phyloP scores from a whole-genome alignment of 768 basidiomycete species.

The Cantharellus anzutake region DNA sequence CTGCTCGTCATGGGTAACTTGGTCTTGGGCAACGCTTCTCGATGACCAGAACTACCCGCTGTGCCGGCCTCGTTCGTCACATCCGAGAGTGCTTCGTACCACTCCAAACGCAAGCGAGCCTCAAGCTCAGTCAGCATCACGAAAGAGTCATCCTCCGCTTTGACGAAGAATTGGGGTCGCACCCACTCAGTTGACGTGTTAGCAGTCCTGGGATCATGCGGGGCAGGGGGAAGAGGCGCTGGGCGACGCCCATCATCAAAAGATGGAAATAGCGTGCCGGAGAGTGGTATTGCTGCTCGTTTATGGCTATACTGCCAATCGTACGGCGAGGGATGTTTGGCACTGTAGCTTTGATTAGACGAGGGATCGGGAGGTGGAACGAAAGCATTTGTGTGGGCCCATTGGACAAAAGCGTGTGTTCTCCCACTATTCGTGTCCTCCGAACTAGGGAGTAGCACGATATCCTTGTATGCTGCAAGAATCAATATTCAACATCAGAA shows the following conservation, averaged over 20 bases:
- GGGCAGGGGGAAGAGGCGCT: conserved; percentile 5
- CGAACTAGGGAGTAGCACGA: conserved; percentile 17
- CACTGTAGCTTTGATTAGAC: conserved; percentile 5
- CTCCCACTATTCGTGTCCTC: conserved; percentile 33
- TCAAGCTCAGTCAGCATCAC: conserved; percentile 26
- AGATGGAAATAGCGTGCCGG: background rate
- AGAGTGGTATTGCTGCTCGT: background rate
- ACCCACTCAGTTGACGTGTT: conserved; percentile 11
- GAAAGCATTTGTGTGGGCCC: conserved; percentile 16
- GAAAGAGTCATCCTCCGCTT: conserved; percentile 29
- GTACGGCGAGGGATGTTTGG: conserved; percentile 1
- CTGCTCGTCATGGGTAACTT: background rate
- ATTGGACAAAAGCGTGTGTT: conserved; percentile 25
- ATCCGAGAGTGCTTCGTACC: conserved; percentile 5
- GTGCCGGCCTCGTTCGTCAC: background rate
- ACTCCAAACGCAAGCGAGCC: conserved; percentile 18
- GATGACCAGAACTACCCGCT: background rate
- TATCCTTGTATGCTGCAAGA: conserved; percentile 14
- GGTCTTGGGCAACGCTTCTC: background rate
- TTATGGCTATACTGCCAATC: background rate
- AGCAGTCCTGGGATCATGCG: conserved; percentile 5
- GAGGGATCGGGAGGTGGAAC: conserved; percentile 4
- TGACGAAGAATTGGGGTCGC: conserved; percentile 24
- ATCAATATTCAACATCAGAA: background rate
- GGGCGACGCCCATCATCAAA: background rate